Conservation (phyloP, 2,329 filamentous ascomycete species). For the Penicillium verrucosum region DNA sequence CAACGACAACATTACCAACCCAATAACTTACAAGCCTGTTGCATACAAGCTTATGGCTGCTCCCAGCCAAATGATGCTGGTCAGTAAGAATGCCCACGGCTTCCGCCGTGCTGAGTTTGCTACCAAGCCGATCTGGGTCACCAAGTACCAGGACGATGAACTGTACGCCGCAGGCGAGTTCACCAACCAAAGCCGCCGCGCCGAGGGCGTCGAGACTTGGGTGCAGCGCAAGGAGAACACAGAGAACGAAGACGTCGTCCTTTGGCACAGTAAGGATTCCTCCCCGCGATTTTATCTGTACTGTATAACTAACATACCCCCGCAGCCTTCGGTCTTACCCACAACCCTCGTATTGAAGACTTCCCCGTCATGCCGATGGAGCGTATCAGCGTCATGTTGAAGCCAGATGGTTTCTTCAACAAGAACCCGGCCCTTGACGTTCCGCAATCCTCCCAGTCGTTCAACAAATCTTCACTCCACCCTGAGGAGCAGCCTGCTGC, state of each 20-base stretch:
- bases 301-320: slow-evolving; percentile 8
- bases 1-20: slow-evolving; percentile 52
- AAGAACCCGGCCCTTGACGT: slow-evolving; percentile 51
- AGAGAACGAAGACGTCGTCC: slow-evolving; percentile 45
- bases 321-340: slow-evolving; percentile 55
- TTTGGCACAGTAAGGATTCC: slow-evolving; percentile 38
- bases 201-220: slow-evolving; percentile 54
- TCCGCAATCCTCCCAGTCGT: slow-evolving; percentile 40
- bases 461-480: slow-evolving; percentile 43
- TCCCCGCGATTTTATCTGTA: slow-evolving; percentile 31
- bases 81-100: slow-evolving; percentile 48
- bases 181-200: slow-evolving; percentile 56
- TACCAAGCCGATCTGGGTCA: slow-evolving; percentile 55
- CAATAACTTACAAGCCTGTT: slow-evolving; percentile 53
- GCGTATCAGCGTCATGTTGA: slow-evolving; percentile 46
- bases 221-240: slow-evolving; percentile 47
- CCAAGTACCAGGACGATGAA: slow-evolving; percentile 53
- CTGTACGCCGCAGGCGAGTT: slow-evolving; percentile 55
- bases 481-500: slow-evolving; percentile 16
- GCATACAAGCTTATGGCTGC: slow-evolving; percentile 57
- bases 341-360: slow-evolving; percentile 63
- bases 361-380: slow-evolving; percentile 68
- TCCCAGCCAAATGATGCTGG: slow-evolving; percentile 58
- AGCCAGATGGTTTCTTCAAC: slow-evolving; percentile 53
- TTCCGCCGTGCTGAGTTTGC: slow-evolving; percentile 54